These are phyloP conservation scores for Akanthomyces lecanii DNA, from an alignment of 2,329 filamentous ascomycete genomes.

Conservation along the genomic window DNA sequence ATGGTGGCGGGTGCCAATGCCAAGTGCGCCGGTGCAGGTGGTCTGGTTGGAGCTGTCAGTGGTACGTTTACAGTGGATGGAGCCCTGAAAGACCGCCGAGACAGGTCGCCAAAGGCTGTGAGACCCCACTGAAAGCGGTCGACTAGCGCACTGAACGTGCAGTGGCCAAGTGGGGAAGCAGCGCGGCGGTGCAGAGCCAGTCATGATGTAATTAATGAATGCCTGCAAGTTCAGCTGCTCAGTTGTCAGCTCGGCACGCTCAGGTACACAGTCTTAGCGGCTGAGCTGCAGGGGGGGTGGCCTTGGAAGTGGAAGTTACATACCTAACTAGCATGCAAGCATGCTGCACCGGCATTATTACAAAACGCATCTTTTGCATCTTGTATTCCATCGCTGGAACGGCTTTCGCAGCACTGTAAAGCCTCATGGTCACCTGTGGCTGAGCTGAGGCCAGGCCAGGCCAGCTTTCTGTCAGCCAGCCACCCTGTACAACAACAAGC, in stretches of 20 bases:
- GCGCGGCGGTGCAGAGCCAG: background rate
- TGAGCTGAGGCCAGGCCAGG: background rate
- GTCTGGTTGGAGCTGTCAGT: background rate
- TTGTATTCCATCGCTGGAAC: background rate
- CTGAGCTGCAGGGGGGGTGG: background rate
- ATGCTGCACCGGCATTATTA: no score
- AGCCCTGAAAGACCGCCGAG: background rate
- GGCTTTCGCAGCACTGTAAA: no score
- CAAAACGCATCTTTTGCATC: no score
- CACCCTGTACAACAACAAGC: background rate
- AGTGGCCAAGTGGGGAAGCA: background rate
- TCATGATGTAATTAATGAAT: slow-evolving; percentile 1
- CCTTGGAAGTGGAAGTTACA: background rate
- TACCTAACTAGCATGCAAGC: background rate
- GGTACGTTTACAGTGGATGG: background rate
- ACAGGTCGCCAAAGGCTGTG: background rate
- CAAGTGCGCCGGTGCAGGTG: background rate
- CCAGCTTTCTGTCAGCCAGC: background rate
- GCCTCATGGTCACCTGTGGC: background rate
- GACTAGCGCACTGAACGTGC: background rate
- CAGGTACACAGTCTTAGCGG: background rate
- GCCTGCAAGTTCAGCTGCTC: background rate
- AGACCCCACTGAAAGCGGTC: background rate
- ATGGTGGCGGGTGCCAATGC: background rate
- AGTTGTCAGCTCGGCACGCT: no score